Conservation (phyloP, 2,329 filamentous ascomycete species). For the Cladosporium sp. region DNA sequence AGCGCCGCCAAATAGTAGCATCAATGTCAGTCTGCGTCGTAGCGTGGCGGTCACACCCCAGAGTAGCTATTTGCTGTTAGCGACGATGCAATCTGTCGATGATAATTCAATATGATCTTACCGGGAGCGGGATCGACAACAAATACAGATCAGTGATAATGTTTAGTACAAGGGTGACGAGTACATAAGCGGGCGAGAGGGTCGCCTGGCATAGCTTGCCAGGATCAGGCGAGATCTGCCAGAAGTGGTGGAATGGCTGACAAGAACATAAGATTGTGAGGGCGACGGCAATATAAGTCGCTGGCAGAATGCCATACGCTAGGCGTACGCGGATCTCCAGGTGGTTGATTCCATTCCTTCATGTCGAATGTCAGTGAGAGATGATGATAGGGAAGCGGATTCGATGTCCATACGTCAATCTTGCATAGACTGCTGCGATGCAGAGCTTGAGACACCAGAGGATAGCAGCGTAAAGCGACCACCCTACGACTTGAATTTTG, state of each 20-base stretch:
- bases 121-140: conserved; percentile 8
- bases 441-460: conserved; percentile 14
- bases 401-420: conserved; percentile 6
- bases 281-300: neutral
- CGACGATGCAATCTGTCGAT: neutral
- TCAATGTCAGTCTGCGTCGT: conserved; percentile 7
- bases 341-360: conserved; percentile 8
- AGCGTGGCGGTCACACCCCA: conserved; percentile 11
- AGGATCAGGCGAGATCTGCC: conserved; percentile 12
- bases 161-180: neutral
- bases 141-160: conserved; percentile 11
- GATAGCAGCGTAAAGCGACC: conserved; percentile 16
- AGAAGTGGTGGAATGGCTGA: conserved; percentile 15
- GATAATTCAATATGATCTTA: neutral
- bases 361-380: neutral
- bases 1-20: conserved; percentile 13
- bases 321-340: conserved; percentile 11
- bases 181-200: conserved; percentile 8
- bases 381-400: neutral
- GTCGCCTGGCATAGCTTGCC: conserved; percentile 14
- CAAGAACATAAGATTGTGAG: conserved; percentile 8
- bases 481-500: conserved; percentile 11
- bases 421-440: conserved; percentile 4
- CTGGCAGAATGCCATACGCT: neutral
- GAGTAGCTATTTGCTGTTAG: neutral